Conservation (phyloP, 129 eudicot species). For the Gnaphalium uliginosum region DNA sequence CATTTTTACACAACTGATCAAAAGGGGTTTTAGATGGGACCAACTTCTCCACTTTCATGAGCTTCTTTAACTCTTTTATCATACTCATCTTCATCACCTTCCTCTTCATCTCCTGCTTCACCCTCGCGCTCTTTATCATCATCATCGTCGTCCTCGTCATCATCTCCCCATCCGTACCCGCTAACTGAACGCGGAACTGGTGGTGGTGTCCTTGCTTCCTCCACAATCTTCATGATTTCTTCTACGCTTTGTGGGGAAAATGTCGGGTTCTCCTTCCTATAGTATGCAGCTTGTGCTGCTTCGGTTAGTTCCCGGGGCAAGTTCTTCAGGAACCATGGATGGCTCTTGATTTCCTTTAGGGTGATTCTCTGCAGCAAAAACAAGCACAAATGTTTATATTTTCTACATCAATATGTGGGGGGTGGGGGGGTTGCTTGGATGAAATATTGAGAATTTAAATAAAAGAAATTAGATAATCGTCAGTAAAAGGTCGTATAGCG, state of each 20-base stretch:
- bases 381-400: not conserved
- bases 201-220: conserved; percentile 71
- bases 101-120: conserved; percentile 50
- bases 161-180: conserved; percentile 74
- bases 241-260: conserved; percentile 68
- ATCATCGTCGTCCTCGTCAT: conserved; percentile 47
- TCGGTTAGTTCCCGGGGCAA: conserved; percentile 76
- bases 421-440: not conserved
- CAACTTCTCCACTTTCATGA: conserved; percentile 74
- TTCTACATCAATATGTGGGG: not conserved
- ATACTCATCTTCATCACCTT: conserved; percentile 72
- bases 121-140: conserved; percentile 45
- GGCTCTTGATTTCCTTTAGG: conserved; percentile 66
- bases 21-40: conserved; percentile 20
- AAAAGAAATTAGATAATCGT: not conserved
- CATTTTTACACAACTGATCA: conserved; percentile 36
- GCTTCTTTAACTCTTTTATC: conserved; percentile 80
- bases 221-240: conserved; percentile 83
- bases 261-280: conserved; percentile 55
- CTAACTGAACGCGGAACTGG: conserved; percentile 59
- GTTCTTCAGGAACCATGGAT: conserved; percentile 87
- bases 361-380: conserved; percentile 54
- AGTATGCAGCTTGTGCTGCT: conserved; percentile 55
- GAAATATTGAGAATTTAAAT: not conserved
- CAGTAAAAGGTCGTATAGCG: no score